Percentiles rank a stretch among this genome's conserved stretches.
Conservation (phyloP, 2,329 filamentous ascomycete genomes). For the Colletotrichum liriopes region DNA sequence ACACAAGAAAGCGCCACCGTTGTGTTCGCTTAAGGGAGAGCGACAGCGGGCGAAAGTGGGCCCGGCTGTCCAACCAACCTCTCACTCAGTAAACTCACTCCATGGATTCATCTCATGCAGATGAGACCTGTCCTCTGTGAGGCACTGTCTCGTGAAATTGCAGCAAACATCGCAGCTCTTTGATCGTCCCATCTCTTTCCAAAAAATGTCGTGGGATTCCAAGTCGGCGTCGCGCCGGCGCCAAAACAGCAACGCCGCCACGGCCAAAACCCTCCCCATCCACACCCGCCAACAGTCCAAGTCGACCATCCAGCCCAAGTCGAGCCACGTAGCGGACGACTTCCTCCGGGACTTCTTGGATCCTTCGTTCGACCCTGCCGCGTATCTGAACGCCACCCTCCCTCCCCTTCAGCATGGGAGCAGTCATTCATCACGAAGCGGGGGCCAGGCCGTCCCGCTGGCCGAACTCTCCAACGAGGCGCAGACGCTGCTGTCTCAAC, state of each 20-base stretch:
- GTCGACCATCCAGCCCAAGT: constrained; percentile 63
- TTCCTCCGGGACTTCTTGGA: constrained; percentile 83
- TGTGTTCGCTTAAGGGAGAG: constrained; percentile 33
- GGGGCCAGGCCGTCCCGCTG: constrained; percentile 69
- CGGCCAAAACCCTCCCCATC: constrained; percentile 56
- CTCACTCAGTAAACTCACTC: constrained; percentile 8
- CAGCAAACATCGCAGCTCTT: no score
- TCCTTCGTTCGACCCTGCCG: constrained; percentile 84
- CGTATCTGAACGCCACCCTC: constrained; percentile 86
- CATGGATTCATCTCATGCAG: constrained; percentile 10
- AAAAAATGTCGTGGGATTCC: constrained; percentile 58
- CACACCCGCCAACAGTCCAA: constrained; percentile 59
- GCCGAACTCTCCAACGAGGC: constrained; percentile 86
- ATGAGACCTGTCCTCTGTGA: constrained; percentile 26
- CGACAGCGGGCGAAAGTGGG: constrained; percentile 29
- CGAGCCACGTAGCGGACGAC: constrained; percentile 78
- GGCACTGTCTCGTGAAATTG: not conserved
- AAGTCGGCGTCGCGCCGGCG: constrained; percentile 59
- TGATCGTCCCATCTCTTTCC: not conserved
- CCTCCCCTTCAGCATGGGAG: constrained; percentile 73
- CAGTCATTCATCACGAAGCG: constrained; percentile 44
- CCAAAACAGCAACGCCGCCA: constrained; percentile 62
- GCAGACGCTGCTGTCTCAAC: constrained; percentile 86
- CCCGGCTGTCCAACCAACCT: constrained; percentile 21
- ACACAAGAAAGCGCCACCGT: constrained; percentile 4